Percentiles rank a stretch among this genome's conserved stretches.
Conservation (phyloP, 2,329 filamentous ascomycete genomes). For the Parastagonospora nodorum region DNA sequence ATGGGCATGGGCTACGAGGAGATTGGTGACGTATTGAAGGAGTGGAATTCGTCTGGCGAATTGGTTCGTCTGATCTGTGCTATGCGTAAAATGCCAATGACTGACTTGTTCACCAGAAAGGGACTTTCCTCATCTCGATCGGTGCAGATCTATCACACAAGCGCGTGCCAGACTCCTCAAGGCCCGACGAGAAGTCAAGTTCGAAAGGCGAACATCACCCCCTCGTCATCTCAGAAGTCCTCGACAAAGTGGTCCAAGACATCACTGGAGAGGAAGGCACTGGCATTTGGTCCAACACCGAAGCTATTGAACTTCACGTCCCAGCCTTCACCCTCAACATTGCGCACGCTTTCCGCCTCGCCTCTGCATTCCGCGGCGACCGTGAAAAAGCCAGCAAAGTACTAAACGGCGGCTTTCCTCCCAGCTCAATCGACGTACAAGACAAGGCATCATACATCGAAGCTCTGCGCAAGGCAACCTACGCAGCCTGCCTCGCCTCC, state of each 20-base stretch:
- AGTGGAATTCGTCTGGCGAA: slow-evolving; percentile 65
- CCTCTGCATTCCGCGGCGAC: slow-evolving; percentile 65
- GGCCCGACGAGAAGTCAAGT: slow-evolving; percentile 17
- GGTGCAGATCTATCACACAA: slow-evolving; percentile 64
- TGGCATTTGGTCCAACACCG: slow-evolving; percentile 67
- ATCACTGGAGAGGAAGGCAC: slow-evolving; percentile 70
- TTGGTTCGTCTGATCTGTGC: slow-evolving; percentile 45
- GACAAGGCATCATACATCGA: slow-evolving; percentile 57
- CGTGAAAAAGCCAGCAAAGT: slow-evolving; percentile 59
- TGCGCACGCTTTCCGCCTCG: slow-evolving; percentile 67
- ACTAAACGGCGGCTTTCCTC: slow-evolving; percentile 48
- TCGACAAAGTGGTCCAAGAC: slow-evolving; percentile 75
- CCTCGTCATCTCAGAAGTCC: slow-evolving; percentile 64
- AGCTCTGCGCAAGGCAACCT: slow-evolving; percentile 64
- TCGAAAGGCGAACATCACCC: slow-evolving; percentile 26
- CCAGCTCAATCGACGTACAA: slow-evolving; percentile 38
- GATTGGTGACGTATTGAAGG: slow-evolving; percentile 62
- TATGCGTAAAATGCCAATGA: slow-evolving; percentile 2
- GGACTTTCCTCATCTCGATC: slow-evolving; percentile 68
- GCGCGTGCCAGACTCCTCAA: slow-evolving; percentile 43
- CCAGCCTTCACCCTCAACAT: slow-evolving; percentile 67
- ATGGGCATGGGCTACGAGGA: slow-evolving; percentile 65
- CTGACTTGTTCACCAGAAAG: slow-evolving; percentile 33
- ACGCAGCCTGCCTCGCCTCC: slow-evolving; percentile 64
- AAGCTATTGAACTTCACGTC: slow-evolving; percentile 66